Percentiles rank a stretch among this genome's conserved stretches.
Conservation (phyloP, 495 filamentous ascomycete genomes). For the Tetracladium marchalianum region DNA sequence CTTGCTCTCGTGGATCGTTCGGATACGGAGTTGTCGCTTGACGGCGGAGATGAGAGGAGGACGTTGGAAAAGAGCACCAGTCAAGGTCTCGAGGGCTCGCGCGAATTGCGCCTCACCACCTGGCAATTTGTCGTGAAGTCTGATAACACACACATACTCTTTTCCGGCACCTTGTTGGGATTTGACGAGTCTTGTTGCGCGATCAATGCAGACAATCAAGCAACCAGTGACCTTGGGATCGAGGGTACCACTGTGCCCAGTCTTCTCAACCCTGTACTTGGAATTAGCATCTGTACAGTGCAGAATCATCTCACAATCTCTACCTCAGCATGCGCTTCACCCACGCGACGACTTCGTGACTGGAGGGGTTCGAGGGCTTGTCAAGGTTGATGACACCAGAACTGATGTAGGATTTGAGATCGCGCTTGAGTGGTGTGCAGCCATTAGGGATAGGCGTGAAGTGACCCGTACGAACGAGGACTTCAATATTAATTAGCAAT, state of each 20-base stretch:
- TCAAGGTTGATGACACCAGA: constrained; percentile 97
- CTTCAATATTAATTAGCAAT: constrained; percentile 28
- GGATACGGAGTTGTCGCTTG: constrained; percentile 94
- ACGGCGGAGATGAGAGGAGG: constrained; percentile 96
- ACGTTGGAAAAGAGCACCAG: constrained; percentile 93
- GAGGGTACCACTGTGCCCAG: constrained; percentile 92
- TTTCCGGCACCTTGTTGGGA: constrained; percentile 97
- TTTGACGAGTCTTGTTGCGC: constrained; percentile 93
- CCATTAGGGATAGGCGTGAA: constrained; percentile 91
- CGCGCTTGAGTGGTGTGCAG: constrained; percentile 75
- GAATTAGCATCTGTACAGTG: constrained; percentile 5
- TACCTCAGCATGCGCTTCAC: constrained; percentile 93
- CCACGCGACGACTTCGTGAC: constrained; percentile 98
- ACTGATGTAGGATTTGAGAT: constrained; percentile 89
- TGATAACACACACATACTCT: constrained; percentile 62
- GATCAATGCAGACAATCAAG: constrained; percentile 90
- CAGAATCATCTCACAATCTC: not conserved
- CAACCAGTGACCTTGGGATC: constrained; percentile 93
- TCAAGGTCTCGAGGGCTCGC: constrained; percentile 86
- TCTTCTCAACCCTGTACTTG: constrained; percentile 72
- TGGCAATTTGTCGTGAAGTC: constrained; percentile 84
- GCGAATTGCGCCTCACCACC: constrained; percentile 85
- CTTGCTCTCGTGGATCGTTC: constrained; percentile 93
- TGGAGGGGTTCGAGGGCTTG: constrained; percentile 95
- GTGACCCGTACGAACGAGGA: constrained; percentile 80